Percentiles rank a stretch among this genome's conserved stretches.
Evolutionary conservation across 495 filamentous ascomycete species (phyloP).

Genomic region (Penicillium atrosanguineum): DNA sequence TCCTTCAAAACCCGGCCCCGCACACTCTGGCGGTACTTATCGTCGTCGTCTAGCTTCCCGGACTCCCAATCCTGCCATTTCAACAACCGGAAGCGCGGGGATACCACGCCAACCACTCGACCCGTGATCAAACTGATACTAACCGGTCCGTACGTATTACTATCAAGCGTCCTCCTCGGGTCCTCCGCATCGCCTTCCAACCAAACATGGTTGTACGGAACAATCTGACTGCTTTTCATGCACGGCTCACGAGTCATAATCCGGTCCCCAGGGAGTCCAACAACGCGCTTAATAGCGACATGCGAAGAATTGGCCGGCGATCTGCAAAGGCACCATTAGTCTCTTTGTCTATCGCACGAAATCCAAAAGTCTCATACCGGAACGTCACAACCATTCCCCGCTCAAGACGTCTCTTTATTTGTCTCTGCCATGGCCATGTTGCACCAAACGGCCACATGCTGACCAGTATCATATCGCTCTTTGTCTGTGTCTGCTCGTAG

Average conservation of each 20-base stretch:
- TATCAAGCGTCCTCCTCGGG: conserved; percentile 58
- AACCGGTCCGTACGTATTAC: conserved; percentile 73
- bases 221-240: conserved; percentile 50
- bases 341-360: background rate
- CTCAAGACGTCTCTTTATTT: conserved; percentile 33
- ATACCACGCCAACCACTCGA: conserved; percentile 59
- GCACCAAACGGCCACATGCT: conserved; percentile 43
- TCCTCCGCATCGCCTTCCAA: conserved; percentile 69
- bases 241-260: conserved; percentile 62
- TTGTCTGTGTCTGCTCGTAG: conserved; percentile 52
- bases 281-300: conserved; percentile 65
- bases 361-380: conserved; percentile 30
- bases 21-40: conserved; percentile 40
- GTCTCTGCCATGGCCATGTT: conserved; percentile 39
- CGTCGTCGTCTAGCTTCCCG: conserved; percentile 25
- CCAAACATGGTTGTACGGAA: conserved; percentile 75
- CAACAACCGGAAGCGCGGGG: conserved; percentile 53
- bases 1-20: conserved; percentile 41
- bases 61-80: conserved; percentile 43
- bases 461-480: conserved; percentile 50
- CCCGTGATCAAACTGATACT: conserved; percentile 61
- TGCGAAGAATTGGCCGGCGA: conserved; percentile 60
- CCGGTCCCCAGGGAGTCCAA: conserved; percentile 67
- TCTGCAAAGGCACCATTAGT: conserved; percentile 32
- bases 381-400: conserved; percentile 57